These are phyloP conservation scores for Ceratobasidium sp. DNA, from an alignment of 1,284 basidiomycete genomes.

Conservation along the genomic window DNA sequence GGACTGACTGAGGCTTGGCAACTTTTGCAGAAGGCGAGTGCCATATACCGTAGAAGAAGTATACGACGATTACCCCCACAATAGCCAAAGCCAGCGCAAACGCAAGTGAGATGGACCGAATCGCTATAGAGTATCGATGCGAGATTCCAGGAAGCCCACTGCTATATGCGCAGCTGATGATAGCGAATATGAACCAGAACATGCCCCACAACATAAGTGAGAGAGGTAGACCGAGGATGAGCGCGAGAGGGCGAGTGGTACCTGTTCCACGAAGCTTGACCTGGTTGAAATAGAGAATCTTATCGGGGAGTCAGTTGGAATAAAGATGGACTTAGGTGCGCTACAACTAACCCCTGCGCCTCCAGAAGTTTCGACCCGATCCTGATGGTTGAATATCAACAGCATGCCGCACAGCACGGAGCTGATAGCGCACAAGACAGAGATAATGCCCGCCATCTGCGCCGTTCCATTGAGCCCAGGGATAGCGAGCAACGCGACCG, in stretches of 20 bases:
- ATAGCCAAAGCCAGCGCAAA: neutral
- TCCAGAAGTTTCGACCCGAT: conserved; percentile 12
- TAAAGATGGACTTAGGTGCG: neutral
- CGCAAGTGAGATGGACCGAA: neutral
- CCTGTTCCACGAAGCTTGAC: conserved; percentile 7
- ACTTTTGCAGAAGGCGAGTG: neutral
- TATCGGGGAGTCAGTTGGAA: neutral
- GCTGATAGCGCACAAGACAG: conserved; percentile 6
- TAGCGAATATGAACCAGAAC: conserved; percentile 15
- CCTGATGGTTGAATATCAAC: conserved; percentile 15
- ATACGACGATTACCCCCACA: neutral
- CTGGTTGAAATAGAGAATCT: neutral
- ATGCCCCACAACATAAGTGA: conserved; percentile 13
- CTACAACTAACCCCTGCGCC: neutral
- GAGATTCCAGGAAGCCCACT: neutral
- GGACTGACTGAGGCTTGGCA: neutral
- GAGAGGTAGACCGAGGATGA: conserved; percentile 7
- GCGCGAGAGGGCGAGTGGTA: neutral
- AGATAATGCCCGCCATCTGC: neutral
- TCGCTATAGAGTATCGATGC: neutral
- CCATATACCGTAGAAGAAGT: conserved; percentile 19
- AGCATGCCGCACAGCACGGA: conserved; percentile 22
- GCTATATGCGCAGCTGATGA: conserved; percentile 6
- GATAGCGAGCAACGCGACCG: conserved; percentile 5
- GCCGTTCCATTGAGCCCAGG: conserved; percentile 4